Percentiles rank a stretch among this genome's conserved stretches.
Conservation (phyloP, 768 basidiomycete genomes). For the Pholiota conissans region DNA sequence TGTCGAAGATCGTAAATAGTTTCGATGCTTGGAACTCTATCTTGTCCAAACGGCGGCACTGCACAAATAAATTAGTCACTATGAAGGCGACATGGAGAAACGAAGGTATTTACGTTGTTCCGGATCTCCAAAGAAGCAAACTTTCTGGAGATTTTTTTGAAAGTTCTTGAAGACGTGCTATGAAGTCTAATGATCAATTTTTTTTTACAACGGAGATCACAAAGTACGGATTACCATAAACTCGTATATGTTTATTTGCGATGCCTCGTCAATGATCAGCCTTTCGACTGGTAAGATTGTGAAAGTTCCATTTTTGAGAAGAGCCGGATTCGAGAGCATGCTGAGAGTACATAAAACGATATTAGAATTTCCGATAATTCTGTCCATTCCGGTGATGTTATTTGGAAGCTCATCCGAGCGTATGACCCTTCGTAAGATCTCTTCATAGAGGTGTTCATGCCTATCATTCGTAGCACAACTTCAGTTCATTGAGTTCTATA, state of each 20-base stretch:
- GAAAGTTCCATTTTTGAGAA: conserved; percentile 35
- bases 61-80: neutral
- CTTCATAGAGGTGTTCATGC: conserved; percentile 50
- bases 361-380: conserved; percentile 26
- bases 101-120: conserved; percentile 43
- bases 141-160: conserved; percentile 33
- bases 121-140: conserved; percentile 57
- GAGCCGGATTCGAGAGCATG: conserved; percentile 46
- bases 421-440: conserved; percentile 33
- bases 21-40: conserved; percentile 34
- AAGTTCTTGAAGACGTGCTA: conserved; percentile 48
- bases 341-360: conserved; percentile 49
- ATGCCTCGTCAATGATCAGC: conserved; percentile 60
- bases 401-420: conserved; percentile 41
- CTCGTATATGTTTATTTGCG: conserved; percentile 48
- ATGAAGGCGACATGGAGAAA: neutral
- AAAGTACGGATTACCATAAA: conserved; percentile 35
- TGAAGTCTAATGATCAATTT: neutral
- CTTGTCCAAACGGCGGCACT: conserved; percentile 56
- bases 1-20: conserved; percentile 51
- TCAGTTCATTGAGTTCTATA: too few relatives aligned
- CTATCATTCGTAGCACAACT: too few relatives aligned
- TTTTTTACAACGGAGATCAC: neutral
- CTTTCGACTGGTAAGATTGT: conserved; percentile 38
- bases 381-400: conserved; percentile 19